These are phyloP conservation scores for Teunomyces lycoperdinae DNA, from an alignment of 805 yeast genomes.

Conservation along the genomic window DNA sequence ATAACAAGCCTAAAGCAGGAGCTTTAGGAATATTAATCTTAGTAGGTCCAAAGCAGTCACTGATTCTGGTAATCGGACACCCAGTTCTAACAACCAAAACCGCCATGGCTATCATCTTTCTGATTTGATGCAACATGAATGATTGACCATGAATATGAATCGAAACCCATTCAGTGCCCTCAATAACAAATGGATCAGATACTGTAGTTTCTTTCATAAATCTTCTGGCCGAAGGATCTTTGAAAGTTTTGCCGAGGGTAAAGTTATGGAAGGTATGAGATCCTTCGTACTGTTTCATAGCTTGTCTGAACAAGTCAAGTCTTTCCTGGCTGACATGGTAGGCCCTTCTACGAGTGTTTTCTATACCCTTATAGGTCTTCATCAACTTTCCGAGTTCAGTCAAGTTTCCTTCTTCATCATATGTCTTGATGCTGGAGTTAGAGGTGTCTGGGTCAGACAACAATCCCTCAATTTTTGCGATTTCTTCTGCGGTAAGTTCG, in stretches of 20 bases:
- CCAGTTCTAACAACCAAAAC: conserved; percentile 82
- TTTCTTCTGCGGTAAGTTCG: conserved; percentile 27
- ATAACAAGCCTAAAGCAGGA: conserved; percentile 87
- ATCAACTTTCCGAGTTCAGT: conserved; percentile 40
- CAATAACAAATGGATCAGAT: conserved; percentile 85
- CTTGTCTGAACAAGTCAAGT: conserved; percentile 59
- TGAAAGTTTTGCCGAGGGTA: conserved; percentile 76
- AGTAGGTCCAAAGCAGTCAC: conserved; percentile 69
- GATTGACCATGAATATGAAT: conserved; percentile 97
- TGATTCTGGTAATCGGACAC: conserved; percentile 72
- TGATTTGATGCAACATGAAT: conserved; percentile 95
- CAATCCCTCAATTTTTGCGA: conserved; percentile 14
- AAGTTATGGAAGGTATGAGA: conserved; percentile 91
- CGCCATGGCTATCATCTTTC: conserved; percentile 98
- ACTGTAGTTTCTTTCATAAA: conserved; percentile 78
- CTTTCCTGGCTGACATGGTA: conserved; percentile 66
- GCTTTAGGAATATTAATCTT: conserved; percentile 94
- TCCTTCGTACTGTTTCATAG: conserved; percentile 74
- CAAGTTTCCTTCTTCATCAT: conserved; percentile 33
- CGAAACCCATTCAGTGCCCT: conserved; percentile 94
- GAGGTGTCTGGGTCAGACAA: conserved; percentile 10
- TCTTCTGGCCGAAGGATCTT: conserved; percentile 82
- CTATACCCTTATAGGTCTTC: conserved; percentile 57
- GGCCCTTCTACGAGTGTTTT: conserved; percentile 62
- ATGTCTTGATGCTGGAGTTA: conserved; percentile 25